Percentiles rank a stretch among this genome's conserved stretches.
Evolutionary conservation across 148 eudicot species (phyloP).

Genomic region (Pouteria glomerata): DNA sequence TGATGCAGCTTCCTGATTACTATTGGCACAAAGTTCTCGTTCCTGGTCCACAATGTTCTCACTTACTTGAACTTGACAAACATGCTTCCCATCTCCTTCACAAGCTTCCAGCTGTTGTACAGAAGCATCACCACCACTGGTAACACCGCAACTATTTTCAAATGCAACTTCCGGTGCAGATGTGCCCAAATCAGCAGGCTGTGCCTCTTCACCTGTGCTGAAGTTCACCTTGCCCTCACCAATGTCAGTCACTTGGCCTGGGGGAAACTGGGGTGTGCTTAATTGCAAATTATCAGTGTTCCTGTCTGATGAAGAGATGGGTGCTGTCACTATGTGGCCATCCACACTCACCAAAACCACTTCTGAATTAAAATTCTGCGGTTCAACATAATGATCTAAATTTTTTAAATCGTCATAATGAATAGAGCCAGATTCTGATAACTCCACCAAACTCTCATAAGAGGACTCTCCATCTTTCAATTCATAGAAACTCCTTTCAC

Average conservation of each 20-base stretch:
- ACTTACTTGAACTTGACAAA: conserved; percentile 26
- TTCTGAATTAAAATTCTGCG: conserved; percentile 58
- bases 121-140: conserved; percentile 14
- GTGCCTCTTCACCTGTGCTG: conserved; percentile 34
- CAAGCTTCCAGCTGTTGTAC: conserved; percentile 8
- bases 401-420: conserved; percentile 61
- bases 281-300: conserved; percentile 48
- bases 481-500: conserved; percentile 62
- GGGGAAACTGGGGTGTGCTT: conserved; percentile 77
- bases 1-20: conserved; percentile 33
- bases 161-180: conserved; percentile 27
- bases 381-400: conserved; percentile 49
- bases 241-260: conserved; percentile 58
- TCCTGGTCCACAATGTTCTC: conserved; percentile 15
- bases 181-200: conserved; percentile 45
- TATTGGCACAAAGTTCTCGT: conserved; percentile 16
- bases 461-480: conserved; percentile 80
- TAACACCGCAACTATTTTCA: conserved; percentile 12
- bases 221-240: conserved; percentile 41
- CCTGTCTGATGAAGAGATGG: conserved; percentile 62
- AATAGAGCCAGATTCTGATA: conserved; percentile 69
- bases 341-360: conserved; percentile 94
- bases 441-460: conserved; percentile 57
- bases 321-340: conserved; percentile 90
- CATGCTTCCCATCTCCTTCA: conserved; percentile 23